These are phyloP conservation scores for Plectosphaerella plurivora DNA, from an alignment of 2,329 filamentous ascomycete genomes.

Conservation along the genomic window DNA sequence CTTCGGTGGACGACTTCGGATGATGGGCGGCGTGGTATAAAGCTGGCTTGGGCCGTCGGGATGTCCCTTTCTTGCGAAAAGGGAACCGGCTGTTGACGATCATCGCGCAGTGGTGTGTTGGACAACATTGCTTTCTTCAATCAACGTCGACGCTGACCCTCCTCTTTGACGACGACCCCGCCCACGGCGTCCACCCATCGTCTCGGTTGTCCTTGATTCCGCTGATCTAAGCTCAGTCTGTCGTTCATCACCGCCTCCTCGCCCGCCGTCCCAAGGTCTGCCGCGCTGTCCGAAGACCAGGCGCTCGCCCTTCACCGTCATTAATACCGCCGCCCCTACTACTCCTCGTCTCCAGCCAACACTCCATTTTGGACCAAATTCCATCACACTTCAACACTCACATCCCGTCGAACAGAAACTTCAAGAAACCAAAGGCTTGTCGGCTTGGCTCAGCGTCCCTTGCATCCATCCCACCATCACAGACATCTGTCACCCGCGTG, in stretches of 20 bases:
- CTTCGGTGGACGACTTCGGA: background rate
- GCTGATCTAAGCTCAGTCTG: background rate
- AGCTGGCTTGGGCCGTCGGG: background rate
- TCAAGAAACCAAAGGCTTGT: too few relatives aligned
- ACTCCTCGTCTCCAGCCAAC: too few relatives aligned
- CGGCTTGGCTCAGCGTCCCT: background rate
- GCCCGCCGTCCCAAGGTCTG: background rate
- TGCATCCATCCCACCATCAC: background rate
- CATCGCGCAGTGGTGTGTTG: background rate
- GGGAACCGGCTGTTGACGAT: background rate
- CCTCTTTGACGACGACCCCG: background rate
- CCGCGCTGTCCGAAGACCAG: background rate
- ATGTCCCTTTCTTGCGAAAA: background rate
- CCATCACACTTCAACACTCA: too few relatives aligned
- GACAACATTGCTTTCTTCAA: background rate
- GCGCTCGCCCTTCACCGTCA: too few relatives aligned
- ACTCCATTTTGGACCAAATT: too few relatives aligned
- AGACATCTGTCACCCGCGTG: too few relatives aligned
- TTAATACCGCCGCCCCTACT: too few relatives aligned
- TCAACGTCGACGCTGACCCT: background rate
- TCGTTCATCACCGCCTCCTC: background rate
- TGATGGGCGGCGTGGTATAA: background rate
- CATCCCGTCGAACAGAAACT: too few relatives aligned
- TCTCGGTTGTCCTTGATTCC: background rate
- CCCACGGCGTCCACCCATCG: background rate